Evolutionary conservation across 306 rosid species (phyloP).

Genomic region (Gleditsia sinensis): DNA sequence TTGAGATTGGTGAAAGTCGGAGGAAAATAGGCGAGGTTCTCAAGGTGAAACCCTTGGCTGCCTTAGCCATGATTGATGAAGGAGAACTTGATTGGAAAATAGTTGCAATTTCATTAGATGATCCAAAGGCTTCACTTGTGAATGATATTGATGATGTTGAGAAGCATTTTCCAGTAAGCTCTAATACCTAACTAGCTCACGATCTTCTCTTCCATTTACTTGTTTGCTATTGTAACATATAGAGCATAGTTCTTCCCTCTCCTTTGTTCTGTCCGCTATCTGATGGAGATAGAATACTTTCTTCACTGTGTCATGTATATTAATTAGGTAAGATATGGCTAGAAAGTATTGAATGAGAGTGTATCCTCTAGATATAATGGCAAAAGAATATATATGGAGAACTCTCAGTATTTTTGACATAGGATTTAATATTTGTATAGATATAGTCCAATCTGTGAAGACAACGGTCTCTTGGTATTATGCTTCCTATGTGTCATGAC

Average conservation of each 20-base stretch:
- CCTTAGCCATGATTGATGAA: slow-evolving; percentile 98
- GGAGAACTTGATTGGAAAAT: slow-evolving; percentile 99
- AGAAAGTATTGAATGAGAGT: not conserved
- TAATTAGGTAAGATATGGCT: not conserved
- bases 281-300: not conserved
- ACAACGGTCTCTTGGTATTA: not conserved
- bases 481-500: not conserved
- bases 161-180: slow-evolving; percentile 90
- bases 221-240: not conserved
- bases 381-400: not conserved
- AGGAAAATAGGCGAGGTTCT: slow-evolving; percentile 73
- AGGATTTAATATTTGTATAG: not conserved
- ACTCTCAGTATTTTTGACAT: not conserved
- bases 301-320: not conserved
- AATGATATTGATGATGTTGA: slow-evolving; percentile 85
- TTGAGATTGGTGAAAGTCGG: slow-evolving; percentile 71
- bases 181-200: slow-evolving; percentile 16
- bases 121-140: slow-evolving; percentile 86
- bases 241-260: not conserved
- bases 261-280: not conserved
- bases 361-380: not conserved
- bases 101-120: slow-evolving; percentile 90
- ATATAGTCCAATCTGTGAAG: not conserved
- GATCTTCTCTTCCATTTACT: not conserved
- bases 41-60: slow-evolving; percentile 89